A percentile compares a stretch with the other conserved stretches of the same genome.
Conservation (phyloP, 1,284 basidiomycete species). For the Ceratobasidium sp. region DNA sequence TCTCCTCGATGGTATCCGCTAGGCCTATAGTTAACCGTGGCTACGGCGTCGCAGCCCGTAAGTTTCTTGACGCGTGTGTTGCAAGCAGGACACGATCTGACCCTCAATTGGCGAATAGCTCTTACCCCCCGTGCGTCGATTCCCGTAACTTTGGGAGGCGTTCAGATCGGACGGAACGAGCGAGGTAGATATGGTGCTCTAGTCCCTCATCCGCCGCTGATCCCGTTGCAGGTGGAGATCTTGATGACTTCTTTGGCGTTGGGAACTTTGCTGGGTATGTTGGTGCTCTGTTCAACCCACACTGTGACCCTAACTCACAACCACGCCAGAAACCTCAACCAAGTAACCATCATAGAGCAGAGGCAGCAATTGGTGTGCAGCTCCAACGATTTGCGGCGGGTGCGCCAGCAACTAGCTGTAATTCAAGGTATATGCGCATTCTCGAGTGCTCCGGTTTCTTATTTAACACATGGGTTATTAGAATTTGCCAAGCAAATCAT, state of each 20-base stretch:
- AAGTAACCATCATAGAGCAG: conserved; percentile 39
- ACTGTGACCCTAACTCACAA: conserved; percentile 20
- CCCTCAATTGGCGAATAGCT: background rate
- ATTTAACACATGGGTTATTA: background rate
- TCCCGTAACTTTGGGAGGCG: background rate
- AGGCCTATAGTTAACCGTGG: background rate
- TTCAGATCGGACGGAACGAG: background rate
- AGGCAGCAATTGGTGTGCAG: conserved; percentile 42
- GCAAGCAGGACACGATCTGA: background rate
- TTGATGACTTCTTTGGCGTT: conserved; percentile 44
- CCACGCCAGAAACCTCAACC: conserved; percentile 38
- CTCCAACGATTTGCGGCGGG: conserved; percentile 40
- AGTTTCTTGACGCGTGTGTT: background rate
- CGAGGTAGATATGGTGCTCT: background rate
- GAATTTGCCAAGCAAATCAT: conserved; percentile 38
- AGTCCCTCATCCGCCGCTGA: background rate
- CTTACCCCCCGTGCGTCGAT: background rate
- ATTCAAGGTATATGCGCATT: conserved; percentile 42
- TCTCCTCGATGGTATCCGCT: background rate
- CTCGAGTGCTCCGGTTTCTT: background rate
- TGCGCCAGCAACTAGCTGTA: conserved; percentile 44
- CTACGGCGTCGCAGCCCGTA: background rate
- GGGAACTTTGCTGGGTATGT: conserved; percentile 41
- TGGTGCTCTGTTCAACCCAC: background rate
- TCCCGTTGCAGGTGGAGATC: background rate